Evolutionary conservation across 495 filamentous ascomycete species (phyloP), one percentile per base, ranked within the genome.

Genomic region (Xylaria grammica): DNA sequence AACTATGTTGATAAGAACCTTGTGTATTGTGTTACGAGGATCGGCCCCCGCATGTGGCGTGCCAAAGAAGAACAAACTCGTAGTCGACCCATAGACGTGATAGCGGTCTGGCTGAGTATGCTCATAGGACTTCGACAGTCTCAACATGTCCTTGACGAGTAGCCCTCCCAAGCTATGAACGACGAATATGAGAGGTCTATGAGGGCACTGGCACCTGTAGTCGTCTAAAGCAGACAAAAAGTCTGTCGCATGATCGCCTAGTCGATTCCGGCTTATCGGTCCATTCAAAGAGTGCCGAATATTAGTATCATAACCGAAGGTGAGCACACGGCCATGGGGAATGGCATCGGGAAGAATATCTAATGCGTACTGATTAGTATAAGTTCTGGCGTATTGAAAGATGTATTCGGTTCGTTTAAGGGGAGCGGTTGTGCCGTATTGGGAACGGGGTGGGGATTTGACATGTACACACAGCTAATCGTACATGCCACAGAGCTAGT

Each of bases 131-230:
- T 63, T 60, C 9, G 77, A 69, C 17, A 63, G 62, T 30, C 74
- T 67, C 4, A 83, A 62, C 62, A 71, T 65, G 30, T 82, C 75
- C 46, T 84, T 84, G 30, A 83, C 79, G 20, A 86, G 68, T 26
- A 84, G 75, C 0, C 82, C 84, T n/a, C 84, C 81, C 2, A 85
- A 73, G 62, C 81, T 84, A 67, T 86, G 83, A 1, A 68, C 82
- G 1, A 85, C 66, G 65, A 86, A 85, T 8, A 84, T 59, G 0
- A 79, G 29, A 1, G 78, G 82, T 20, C 77, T 71, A 11, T 32
- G 57, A 10, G 74, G 50, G 3, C 71, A 44, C 27, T 24, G 11
- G 6, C 66, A 62, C 19, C 79, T 75, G n/a, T 52, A 15, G 5
- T 64, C 63, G 40, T 76, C 77, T 11, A 83, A 51, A 27, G 65